Percentiles rank a stretch among this genome's conserved stretches.
These are phyloP conservation scores for Phytophthora syringae DNA, from an alignment of 352 stramenopile species.

Conservation along the genomic window DNA sequence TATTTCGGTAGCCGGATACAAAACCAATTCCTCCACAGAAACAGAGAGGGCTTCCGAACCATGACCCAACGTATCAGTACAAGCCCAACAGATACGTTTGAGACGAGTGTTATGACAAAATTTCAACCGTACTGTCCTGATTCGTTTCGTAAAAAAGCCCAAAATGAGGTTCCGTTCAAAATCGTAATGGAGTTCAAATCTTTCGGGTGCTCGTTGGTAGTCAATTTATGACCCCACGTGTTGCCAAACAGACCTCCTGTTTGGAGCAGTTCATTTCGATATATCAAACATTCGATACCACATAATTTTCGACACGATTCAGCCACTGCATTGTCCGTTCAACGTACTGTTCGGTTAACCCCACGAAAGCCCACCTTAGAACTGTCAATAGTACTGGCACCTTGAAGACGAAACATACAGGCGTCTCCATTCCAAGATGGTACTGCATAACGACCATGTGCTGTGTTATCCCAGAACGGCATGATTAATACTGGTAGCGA, in stretches of 20 bases:
- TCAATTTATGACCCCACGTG: conserved; percentile 18
- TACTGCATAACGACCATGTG: conserved; percentile 6
- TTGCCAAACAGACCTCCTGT: conserved; percentile 17
- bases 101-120: conserved; percentile 37
- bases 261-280: conserved; percentile 39
- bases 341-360: conserved; percentile 18
- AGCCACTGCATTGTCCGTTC: conserved; percentile 25
- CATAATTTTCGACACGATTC: conserved; percentile 2
- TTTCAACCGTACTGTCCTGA: background rate
- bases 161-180: conserved; percentile 25
- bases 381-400: background rate
- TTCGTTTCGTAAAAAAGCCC: conserved; percentile 36
- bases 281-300: conserved; percentile 33
- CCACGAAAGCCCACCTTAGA: conserved; percentile 10
- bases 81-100: conserved; percentile 35
- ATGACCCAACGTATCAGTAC: conserved; percentile 45
- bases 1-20: conserved; percentile 28
- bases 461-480: conserved; percentile 21
- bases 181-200: conserved; percentile 24
- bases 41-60: too few relatives aligned
- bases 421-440: conserved; percentile 30
- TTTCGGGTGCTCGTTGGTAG: conserved; percentile 1
- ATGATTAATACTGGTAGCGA: conserved; percentile 26
- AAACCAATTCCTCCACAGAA: conserved; percentile 34
- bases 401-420: conserved; percentile 16